Percentiles rank a stretch among this genome's conserved stretches.
phyloP scores from a whole-genome alignment of 768 basidiomycete species.

The Suillus occidentalis region DNA sequence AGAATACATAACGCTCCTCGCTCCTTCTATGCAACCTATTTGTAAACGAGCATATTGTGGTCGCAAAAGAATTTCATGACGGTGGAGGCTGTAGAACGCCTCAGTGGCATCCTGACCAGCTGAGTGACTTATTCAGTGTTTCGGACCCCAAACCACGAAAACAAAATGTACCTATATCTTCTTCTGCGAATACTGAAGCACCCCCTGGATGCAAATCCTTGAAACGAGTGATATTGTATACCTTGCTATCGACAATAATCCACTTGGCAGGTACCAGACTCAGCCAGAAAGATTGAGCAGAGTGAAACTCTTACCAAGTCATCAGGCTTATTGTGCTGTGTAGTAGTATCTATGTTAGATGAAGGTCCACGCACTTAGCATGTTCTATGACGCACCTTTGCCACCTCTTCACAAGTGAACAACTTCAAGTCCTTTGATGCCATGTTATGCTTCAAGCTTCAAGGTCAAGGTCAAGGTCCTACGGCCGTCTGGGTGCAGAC shows the following conservation, averaged over 20 bases:
- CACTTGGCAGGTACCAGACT: constrained; percentile 45
- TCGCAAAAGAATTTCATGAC: constrained; percentile 65
- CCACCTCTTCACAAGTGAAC: constrained; percentile 69
- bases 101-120: constrained; percentile 81
- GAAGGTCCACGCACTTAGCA: background rate
- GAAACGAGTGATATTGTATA: constrained; percentile 81
- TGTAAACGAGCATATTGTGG: constrained; percentile 66
- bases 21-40: constrained; percentile 62
- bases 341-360: background rate
- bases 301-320: constrained; percentile 53
- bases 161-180: constrained; percentile 62
- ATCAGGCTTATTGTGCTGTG: constrained; percentile 74
- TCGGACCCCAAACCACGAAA: background rate
- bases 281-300: background rate
- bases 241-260: constrained; percentile 82
- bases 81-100: constrained; percentile 76
- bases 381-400: constrained; percentile 44
- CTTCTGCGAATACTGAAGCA: constrained; percentile 65
- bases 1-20: constrained; percentile 49
- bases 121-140: constrained; percentile 18
- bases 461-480: background rate
- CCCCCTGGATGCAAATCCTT: constrained; percentile 83
- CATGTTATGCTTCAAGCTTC: background rate
- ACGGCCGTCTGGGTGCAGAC: background rate
- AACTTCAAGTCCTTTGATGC: constrained; percentile 26